Evolutionary conservation across 345 rosid species (phyloP), one percentile per base, ranked within the genome.

Genomic region (Capsella bursapastoris): DNA sequence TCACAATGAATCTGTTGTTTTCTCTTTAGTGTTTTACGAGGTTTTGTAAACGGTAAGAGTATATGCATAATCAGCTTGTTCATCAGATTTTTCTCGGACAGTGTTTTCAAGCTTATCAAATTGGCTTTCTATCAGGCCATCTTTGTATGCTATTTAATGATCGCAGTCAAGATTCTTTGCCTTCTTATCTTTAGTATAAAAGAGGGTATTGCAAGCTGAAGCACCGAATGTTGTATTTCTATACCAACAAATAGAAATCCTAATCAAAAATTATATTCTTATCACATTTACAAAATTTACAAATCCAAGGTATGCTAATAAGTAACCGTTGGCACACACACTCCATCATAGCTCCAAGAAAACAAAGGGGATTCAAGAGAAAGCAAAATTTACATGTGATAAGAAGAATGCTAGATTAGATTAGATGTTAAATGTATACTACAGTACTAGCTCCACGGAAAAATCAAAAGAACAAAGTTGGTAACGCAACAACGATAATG

Each of bases 221-320:
- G 37, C 64, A 57, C 28, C 9, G 16, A 8, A 29, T 38, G 45
- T 29, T 48, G 40, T 35, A 44, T 53, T 58, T 49, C 12, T 31
- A 66, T 74, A 66, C 67, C 49, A 38, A 27, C 61, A 66, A 40
- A 48, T 38, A 74, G 5, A 74, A 48, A 16, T 38, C 60, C 60
- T 74, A 49, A 31, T 31, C 51, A 71, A 6, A 35, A 10, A 47
- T 27, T 65, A 48, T 15, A 27, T 57, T 37, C 32, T 48, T 59
- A 48, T 38, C 32, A 37, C 40, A 35, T 55, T 45, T 32, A 44
- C 70, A 4, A 55, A 53, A 11, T 32, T 64, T 75, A 75, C 79
- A 75, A 38, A 48, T 41, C 13, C 29, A 57, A 48, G 29, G 61
- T 61, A 12, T 57, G 66, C 58, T 34, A 56, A 12, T 65, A 38